Base-by-base conservation (phyloP, 2,329 filamentous ascomycete genomes). In the Tolypocladium pustulatum region DNA sequence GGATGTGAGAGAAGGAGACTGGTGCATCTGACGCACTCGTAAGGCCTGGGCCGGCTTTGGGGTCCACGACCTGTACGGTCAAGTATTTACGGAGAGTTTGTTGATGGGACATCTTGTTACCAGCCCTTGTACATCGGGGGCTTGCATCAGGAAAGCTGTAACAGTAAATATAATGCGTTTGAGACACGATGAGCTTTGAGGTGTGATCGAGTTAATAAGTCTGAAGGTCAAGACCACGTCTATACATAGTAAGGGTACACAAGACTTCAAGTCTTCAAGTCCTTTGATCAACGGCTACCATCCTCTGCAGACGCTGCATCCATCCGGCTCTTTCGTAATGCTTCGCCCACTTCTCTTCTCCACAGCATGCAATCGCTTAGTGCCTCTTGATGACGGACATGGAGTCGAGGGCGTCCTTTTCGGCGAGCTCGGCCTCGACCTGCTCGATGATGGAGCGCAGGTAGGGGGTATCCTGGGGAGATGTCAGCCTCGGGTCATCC, bases 391-490 rank as follows among this genome's bases (percentile, higher is more conserved):
- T 68, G 57, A 81, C 72, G 61, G 73, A 70, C 65, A 82, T 72
- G 62, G 77, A 73, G 72, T 82, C 78, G 56, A 82, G 77, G 59
- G 74, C 76, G 61, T 75, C 70, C 74, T 76, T 78, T 77, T 85
- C 82, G 60, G 74, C 76, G 62, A 73, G 65, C 68, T 78, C 76
- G 61, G 75, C 73, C 70, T 76, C 71, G 68, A 84, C 72, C 70
- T 82, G 70, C 63, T 76, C 71, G 66, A 85, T 76, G 64, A 84
- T 72, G 61, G 76, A 79, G 63, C 69, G 66, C 52, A 85, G 77
- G 75, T 85, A 84, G 36, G 78, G 78, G 40, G 72, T 67, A 65
- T 85, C 82, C 77, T 81, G 61, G 59, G n/a, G 63, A 51, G 10
- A 6, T 9, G 36, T 38, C 22, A 53, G 49, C 49, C 49, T 10